phyloP scores from a whole-genome alignment of 2,329 filamentous ascomycete species.

The Colletotrichum limetticola region DNA sequence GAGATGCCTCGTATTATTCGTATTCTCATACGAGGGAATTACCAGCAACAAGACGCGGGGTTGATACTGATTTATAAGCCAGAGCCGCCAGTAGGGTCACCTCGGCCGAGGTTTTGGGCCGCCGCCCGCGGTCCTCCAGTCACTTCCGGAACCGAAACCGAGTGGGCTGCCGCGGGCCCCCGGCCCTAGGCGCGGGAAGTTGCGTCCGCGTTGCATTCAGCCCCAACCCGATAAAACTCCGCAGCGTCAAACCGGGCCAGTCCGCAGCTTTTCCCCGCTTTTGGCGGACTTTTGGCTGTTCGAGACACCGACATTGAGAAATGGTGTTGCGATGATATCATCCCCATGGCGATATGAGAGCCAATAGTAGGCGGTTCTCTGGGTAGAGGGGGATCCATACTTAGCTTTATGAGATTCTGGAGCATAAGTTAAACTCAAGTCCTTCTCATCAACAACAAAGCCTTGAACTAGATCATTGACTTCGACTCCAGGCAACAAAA shows the following conservation, averaged over 20 bases:
- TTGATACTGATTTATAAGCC: no score
- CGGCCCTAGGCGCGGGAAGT: not conserved
- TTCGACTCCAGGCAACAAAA: not conserved
- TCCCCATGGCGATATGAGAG: not conserved
- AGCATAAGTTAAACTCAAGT: not conserved
- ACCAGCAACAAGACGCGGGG: no score
- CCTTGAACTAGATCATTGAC: not conserved
- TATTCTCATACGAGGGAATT: no score
- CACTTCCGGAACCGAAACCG: not conserved
- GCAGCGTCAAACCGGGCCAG: not conserved
- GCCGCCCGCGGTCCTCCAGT: not conserved
- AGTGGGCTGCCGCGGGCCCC: not conserved
- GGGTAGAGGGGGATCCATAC: not conserved
- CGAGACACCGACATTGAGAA: not conserved
- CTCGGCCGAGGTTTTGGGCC: not conserved
- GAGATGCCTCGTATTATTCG: no score
- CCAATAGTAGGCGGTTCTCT: not conserved
- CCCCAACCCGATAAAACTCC: not conserved
- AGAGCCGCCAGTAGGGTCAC: no score
- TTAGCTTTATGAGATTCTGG: not conserved
- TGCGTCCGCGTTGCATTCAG: not conserved
- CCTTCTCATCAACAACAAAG: not conserved
- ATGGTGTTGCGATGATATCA: not conserved
- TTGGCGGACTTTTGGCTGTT: not conserved
- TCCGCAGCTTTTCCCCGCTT: not conserved